Evolutionary conservation across 371 early-diverging fungal species (phyloP).

Genomic region (Apophysomyces ossiformis): DNA sequence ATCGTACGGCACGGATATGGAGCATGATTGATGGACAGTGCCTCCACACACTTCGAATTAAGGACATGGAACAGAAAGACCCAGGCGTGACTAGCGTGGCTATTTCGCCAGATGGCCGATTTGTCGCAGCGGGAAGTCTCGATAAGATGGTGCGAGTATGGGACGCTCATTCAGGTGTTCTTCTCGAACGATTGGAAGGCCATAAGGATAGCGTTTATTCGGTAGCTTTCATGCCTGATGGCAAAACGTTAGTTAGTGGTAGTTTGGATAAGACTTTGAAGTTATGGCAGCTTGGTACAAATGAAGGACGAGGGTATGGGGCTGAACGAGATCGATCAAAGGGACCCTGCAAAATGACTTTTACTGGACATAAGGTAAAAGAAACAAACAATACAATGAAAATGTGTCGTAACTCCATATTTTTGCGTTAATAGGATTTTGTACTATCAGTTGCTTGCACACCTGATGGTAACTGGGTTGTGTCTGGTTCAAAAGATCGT

Average conservation of each 20-base stretch:
- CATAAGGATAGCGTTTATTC: conserved; percentile 96
- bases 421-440: conserved; percentile 73
- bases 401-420: not conserved
- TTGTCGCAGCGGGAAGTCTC: conserved; percentile 82
- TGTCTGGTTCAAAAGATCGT: conserved; percentile 95
- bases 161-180: conserved; percentile 82
- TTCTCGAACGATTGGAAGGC: conserved; percentile 90
- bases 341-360: conserved; percentile 54
- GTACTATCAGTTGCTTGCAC: conserved; percentile 95
- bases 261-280: conserved; percentile 92
- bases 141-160: conserved; percentile 93
- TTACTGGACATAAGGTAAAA: not conserved
- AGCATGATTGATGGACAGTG: conserved; percentile 77
- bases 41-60: conserved; percentile 73
- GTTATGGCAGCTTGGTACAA: conserved; percentile 82
- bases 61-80: conserved; percentile 83
- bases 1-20: conserved; percentile 89
- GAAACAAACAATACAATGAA: not conserved
- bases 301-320: conserved; percentile 30
- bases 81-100: conserved; percentile 94
- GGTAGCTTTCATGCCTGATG: conserved; percentile 94
- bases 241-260: conserved; percentile 88
- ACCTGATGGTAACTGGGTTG: conserved; percentile 92
- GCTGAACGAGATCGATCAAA: conserved; percentile 31
- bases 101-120: conserved; percentile 77